These are phyloP conservation scores for Xylariales sp. DNA, from an alignment of 2,329 filamentous ascomycete species.

Conservation along the genomic window DNA sequence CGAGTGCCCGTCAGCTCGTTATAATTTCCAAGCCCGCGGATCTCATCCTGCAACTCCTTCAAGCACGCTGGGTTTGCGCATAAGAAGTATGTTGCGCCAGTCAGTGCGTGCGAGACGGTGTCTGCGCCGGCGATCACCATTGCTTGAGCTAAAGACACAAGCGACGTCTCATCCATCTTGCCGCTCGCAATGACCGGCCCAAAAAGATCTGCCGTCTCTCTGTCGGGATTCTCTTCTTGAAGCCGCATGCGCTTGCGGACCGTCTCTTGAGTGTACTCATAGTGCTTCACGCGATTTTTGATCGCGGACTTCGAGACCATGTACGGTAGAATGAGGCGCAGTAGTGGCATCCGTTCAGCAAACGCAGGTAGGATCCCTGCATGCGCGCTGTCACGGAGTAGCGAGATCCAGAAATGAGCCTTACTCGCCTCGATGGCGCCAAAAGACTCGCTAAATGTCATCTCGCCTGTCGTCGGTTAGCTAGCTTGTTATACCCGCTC, in stretches of 20 bases:
- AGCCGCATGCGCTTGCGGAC: constrained; percentile 41
- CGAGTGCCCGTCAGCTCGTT: constrained; percentile 40
- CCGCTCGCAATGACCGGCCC: constrained; percentile 31
- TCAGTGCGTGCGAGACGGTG: constrained; percentile 55
- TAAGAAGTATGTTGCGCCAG: constrained; percentile 53
- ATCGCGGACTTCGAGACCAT: constrained; percentile 40
- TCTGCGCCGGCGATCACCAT: constrained; percentile 56
- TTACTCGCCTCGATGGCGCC: constrained; percentile 40
- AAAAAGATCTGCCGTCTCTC: constrained; percentile 27
- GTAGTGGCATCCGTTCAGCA: constrained; percentile 34
- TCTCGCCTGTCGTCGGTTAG: constrained; percentile 38
- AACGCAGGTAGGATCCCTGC: constrained; percentile 41
- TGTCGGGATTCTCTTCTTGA: constrained; percentile 27
- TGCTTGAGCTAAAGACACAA: constrained; percentile 42
- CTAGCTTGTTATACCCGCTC: background rate
- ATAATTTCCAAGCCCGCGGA: constrained; percentile 49
- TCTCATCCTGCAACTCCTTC: constrained; percentile 51
- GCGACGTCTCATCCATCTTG: constrained; percentile 36
- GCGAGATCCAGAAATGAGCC: constrained; percentile 46
- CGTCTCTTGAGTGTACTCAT: constrained; percentile 40
- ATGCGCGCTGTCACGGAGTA: constrained; percentile 42
- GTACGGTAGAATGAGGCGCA: constrained; percentile 38
- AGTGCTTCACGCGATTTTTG: constrained; percentile 39
- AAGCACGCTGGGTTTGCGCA: constrained; percentile 51
- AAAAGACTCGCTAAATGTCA: constrained; percentile 47